Percentiles rank a stretch among this genome's conserved stretches.
Conservation (phyloP, 176 grass and related monocot genomes). For the Poa pratensis region DNA sequence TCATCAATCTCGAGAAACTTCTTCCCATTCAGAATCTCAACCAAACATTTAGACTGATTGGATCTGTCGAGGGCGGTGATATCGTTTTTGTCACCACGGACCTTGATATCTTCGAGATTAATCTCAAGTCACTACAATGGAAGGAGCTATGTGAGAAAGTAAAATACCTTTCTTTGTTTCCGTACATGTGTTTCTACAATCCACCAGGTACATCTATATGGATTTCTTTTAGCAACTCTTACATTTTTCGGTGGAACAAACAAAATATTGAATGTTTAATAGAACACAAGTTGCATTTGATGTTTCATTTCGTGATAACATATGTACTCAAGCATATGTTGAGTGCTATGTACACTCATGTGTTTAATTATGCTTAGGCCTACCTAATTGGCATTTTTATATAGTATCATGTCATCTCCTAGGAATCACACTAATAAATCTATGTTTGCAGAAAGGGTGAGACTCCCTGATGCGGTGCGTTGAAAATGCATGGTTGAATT, state of each 20-base stretch:
- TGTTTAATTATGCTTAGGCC: not conserved
- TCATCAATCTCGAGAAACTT: not conserved
- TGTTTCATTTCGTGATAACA: not conserved
- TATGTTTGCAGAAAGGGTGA: not conserved
- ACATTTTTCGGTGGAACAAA: not conserved
- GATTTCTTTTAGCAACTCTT: not conserved
- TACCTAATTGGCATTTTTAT: not conserved
- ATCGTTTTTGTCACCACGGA: not conserved
- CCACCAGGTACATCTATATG: not conserved
- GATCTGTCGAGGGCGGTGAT: not conserved
- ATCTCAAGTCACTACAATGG: not conserved
- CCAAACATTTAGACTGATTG: not conserved
- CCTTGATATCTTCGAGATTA: not conserved
- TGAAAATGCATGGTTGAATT: not conserved
- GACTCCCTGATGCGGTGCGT: not conserved
- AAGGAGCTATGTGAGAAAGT: not conserved
- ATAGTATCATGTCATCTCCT: not conserved
- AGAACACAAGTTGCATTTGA: not conserved
- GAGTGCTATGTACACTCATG: not conserved
- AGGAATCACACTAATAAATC: not conserved
- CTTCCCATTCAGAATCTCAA: not conserved
- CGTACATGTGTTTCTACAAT: not conserved
- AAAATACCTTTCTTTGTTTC: not conserved
- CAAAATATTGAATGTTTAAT: not conserved
- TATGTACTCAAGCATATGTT: not conserved